Percentiles rank a stretch among this genome's conserved stretches.
Conservation (phyloP, 441 rosid genomes). For the Geranium incanum region DNA sequence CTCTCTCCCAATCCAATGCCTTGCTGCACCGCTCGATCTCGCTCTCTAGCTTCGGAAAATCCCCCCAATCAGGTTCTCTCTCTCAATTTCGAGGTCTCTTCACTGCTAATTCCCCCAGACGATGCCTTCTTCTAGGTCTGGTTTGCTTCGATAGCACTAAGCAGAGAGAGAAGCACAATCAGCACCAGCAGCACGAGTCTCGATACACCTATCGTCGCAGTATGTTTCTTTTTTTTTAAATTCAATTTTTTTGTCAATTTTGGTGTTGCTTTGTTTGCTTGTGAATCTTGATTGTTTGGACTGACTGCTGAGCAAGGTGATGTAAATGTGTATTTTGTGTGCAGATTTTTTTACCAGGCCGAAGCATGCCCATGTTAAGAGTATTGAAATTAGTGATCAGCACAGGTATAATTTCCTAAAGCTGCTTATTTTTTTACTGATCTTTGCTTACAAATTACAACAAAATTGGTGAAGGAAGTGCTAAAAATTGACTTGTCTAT, state of each 20-base stretch:
- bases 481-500: neutral
- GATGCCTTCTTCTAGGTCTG: conserved; percentile 32
- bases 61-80: conserved; percentile 20
- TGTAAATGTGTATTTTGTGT: conserved; percentile 8
- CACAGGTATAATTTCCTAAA: conserved; percentile 46
- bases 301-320: conserved; percentile 2
- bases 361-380: conserved; percentile 63
- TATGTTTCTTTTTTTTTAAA: conserved; percentile 25
- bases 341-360: conserved; percentile 77
- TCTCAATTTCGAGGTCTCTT: conserved; percentile 27
- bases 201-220: conserved; percentile 37
- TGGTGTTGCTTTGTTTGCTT: neutral
- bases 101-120: conserved; percentile 22
- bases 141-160: conserved; percentile 26
- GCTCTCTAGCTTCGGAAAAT: neutral
- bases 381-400: conserved; percentile 64
- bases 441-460: neutral
- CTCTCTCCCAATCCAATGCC: neutral
- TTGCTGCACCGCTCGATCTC: neutral
- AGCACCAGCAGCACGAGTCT: conserved; percentile 19
- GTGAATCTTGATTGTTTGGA: neutral
- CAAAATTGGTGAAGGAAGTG: neutral
- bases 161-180: conserved; percentile 3
- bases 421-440: neutral
- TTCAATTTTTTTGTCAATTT: neutral